Percentiles rank a stretch among this genome's conserved stretches.
Conservation (phyloP, 2,329 filamentous ascomycete genomes). For the Paraconiothyrium sp. region DNA sequence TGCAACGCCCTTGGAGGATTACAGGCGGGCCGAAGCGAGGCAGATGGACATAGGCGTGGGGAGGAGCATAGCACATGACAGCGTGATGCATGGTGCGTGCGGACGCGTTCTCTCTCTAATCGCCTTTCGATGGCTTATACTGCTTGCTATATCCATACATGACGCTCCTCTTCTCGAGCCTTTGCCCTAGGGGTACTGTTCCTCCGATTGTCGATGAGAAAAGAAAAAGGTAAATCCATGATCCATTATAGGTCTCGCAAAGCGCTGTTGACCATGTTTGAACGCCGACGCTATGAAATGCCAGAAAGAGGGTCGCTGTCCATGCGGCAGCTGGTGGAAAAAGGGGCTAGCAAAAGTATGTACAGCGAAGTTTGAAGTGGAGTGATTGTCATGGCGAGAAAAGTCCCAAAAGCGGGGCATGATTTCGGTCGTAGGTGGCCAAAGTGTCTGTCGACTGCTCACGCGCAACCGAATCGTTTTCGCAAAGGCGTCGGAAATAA, state of each 20-base stretch:
- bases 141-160: neutral
- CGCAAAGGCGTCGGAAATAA: neutral
- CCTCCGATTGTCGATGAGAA: neutral
- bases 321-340: constrained; percentile 11
- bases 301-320: constrained; percentile 14
- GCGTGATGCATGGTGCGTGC: neutral
- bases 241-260: constrained; percentile 22
- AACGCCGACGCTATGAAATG: constrained; percentile 21
- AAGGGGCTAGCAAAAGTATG: constrained; percentile 7
- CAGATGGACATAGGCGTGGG: neutral
- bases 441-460: neutral
- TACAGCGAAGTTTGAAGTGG: constrained; percentile 13
- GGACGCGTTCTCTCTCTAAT: neutral
- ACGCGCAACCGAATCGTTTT: constrained; percentile 4
- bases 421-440: neutral
- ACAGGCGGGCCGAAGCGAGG: neutral
- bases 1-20: too few relatives aligned
- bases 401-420: neutral
- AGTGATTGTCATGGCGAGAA: neutral
- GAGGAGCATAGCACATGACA: neutral
- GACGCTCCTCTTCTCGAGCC: neutral
- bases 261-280: constrained; percentile 24
- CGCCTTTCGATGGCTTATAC: neutral
- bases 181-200: neutral
- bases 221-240: neutral